Evolutionary conservation across 345 rosid species (phyloP).

Genomic region (Schrenkiella parvula): DNA sequence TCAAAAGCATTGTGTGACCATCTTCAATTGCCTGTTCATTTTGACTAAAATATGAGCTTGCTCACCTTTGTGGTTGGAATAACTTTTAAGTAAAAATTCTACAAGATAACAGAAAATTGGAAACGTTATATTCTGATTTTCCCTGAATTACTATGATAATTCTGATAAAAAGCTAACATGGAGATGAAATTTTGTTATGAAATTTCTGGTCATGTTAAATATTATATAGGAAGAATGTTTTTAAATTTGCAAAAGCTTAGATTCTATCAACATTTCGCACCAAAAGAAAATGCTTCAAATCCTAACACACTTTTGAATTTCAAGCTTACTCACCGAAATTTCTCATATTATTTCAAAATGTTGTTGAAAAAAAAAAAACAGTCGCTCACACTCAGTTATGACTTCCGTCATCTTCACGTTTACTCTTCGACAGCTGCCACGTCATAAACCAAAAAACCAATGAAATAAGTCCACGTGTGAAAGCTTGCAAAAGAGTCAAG

Average conservation of each 20-base stretch:
- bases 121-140: background rate
- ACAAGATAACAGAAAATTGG: background rate
- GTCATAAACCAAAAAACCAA: background rate
- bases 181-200: too few species aligned
- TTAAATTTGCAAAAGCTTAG: background rate
- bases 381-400: background rate
- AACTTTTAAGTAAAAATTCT: background rate
- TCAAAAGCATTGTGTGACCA: background rate
- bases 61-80: too few species aligned
- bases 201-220: too few species aligned
- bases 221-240: too few species aligned
- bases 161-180: too few species aligned
- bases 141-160: background rate
- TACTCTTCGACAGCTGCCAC: constrained; percentile 18
- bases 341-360: background rate
- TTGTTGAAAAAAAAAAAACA: background rate
- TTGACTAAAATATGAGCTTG: too few species aligned
- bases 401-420: constrained; percentile 30
- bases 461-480: background rate
- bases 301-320: background rate
- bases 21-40: background rate
- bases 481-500: constrained; percentile 26
- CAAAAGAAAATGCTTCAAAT: background rate
- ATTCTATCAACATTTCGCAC: background rate
- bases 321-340: background rate